These are phyloP conservation scores for Arthrobotrys megalospora DNA, from an alignment of 2,329 filamentous ascomycete species.

Conservation along the genomic window DNA sequence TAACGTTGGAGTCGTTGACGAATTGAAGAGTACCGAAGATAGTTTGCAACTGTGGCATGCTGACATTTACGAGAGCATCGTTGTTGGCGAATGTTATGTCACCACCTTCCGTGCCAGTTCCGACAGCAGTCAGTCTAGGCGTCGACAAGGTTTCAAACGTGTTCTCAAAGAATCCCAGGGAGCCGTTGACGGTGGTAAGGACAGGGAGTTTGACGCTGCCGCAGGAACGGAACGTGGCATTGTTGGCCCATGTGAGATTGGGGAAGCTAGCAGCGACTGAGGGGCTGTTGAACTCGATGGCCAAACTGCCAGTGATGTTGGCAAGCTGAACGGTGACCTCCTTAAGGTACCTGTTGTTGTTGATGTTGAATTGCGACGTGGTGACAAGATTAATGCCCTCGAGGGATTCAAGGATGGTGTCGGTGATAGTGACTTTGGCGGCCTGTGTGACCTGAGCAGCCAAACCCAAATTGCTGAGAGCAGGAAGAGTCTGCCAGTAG, in stretches of 20 bases:
- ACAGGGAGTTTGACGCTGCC: slow-evolving; percentile 81
- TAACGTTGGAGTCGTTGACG: slow-evolving; percentile 87
- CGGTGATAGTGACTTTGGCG: slow-evolving; percentile 80
- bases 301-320: slow-evolving; percentile 80
- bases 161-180: slow-evolving; percentile 88
- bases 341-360: slow-evolving; percentile 88
- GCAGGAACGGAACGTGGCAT: slow-evolving; percentile 87
- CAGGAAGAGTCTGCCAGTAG: slow-evolving; percentile 79
- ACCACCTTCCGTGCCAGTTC: slow-evolving; percentile 68
- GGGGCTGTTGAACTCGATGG: slow-evolving; percentile 84
- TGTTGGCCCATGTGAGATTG: slow-evolving; percentile 82
- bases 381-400: slow-evolving; percentile 83
- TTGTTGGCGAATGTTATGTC: slow-evolving; percentile 77
- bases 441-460: slow-evolving; percentile 78
- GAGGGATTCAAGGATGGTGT: slow-evolving; percentile 85
- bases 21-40: slow-evolving; percentile 86
- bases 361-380: slow-evolving; percentile 82
- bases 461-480: slow-evolving; percentile 75
- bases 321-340: slow-evolving; percentile 82
- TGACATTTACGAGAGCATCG: slow-evolving; percentile 78
- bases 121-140: slow-evolving; percentile 80
- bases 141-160: slow-evolving; percentile 75
- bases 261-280: slow-evolving; percentile 80
- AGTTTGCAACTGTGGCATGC: slow-evolving; percentile 77
- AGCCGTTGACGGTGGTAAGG: slow-evolving; percentile 80